Percentiles rank a stretch among this genome's conserved stretches.
These are phyloP conservation scores for Thermochaetoides thermophila DNA, from an alignment of 495 filamentous ascomycete genomes.

Conservation along the genomic window DNA sequence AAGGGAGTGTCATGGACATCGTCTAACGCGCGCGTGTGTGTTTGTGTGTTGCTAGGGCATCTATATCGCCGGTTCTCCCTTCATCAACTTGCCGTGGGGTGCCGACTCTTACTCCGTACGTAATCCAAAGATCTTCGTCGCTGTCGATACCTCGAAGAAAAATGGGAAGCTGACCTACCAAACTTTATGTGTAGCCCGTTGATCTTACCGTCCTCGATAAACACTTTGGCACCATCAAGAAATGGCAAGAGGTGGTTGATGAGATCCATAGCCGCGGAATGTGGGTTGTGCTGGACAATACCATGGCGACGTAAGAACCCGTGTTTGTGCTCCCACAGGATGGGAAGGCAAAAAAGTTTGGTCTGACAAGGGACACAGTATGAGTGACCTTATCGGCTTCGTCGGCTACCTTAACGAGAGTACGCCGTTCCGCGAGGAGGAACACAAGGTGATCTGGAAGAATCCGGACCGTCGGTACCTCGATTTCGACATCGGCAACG, in stretches of 20 bases:
- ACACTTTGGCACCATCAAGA: constrained; percentile 49
- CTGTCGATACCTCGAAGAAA: too few relatives aligned
- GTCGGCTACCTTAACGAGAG: constrained; percentile 49
- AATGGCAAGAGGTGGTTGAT: constrained; percentile 48
- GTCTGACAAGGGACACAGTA: constrained; percentile 22
- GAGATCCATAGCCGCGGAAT: constrained; percentile 52
- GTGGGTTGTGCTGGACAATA: constrained; percentile 62
- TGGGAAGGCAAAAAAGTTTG: too few relatives aligned
- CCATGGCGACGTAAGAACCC: constrained; percentile 44
- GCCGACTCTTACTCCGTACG: constrained; percentile 44
- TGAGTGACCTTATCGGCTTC: constrained; percentile 58
- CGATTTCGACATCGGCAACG: constrained; percentile 49
- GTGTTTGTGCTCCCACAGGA: too few relatives aligned
- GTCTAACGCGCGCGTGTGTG: too few relatives aligned
- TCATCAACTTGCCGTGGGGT: constrained; percentile 61
- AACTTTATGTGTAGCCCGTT: constrained; percentile 36
- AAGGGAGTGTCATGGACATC: too few relatives aligned
- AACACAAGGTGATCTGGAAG: constrained; percentile 48
- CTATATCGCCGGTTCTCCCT: constrained; percentile 52
- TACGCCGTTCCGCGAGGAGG: constrained; percentile 42
- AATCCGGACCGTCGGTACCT: constrained; percentile 35
- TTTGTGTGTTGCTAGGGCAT: constrained; percentile 30
- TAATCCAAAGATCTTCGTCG: too few relatives aligned
- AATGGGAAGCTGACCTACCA: too few relatives aligned
- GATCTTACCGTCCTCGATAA: constrained; percentile 58